phyloP scores from a whole-genome alignment of 495 filamentous ascomycete genomes.

The Hypoxylon subgilvum region DNA sequence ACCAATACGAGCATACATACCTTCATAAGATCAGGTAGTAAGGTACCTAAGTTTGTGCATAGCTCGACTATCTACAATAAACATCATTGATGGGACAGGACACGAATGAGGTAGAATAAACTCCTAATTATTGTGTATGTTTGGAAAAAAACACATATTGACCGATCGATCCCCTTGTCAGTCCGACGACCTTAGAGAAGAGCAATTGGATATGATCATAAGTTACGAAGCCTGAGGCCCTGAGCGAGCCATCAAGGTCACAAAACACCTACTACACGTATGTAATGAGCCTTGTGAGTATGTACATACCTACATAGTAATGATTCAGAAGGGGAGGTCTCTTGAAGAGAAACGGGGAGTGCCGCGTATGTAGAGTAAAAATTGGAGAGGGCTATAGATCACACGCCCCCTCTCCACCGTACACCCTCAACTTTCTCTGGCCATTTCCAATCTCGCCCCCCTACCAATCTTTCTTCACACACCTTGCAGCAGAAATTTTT shows the following conservation, averaged over 20 bases:
- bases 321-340: constrained; percentile 9
- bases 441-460: constrained; percentile 16
- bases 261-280: neutral
- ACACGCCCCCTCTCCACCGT: constrained; percentile 29
- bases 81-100: constrained; percentile 16
- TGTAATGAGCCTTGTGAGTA: too few relatives aligned
- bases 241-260: constrained; percentile 23
- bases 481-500: constrained; percentile 33
- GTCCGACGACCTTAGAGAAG: too few relatives aligned
- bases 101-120: constrained; percentile 29
- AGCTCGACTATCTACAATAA: constrained; percentile 30
- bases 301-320: too few relatives aligned
- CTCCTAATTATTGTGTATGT: too few relatives aligned
- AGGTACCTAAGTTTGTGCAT: constrained; percentile 17
- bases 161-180: too few relatives aligned
- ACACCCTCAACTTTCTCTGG: constrained; percentile 6
- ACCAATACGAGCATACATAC: constrained; percentile 4
- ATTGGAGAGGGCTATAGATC: constrained; percentile 30
- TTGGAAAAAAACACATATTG: too few relatives aligned
- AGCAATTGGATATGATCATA: neutral
- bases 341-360: constrained; percentile 29
- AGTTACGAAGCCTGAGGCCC: too few relatives aligned
- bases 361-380: constrained; percentile 6
- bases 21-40: too few relatives aligned
- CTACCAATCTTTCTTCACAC: constrained; percentile 33